A percentile compares a stretch with the other conserved stretches of the same genome.
phyloP scores from a whole-genome alignment of 1,284 basidiomycete genomes.

The Wolfiporia cocos region DNA sequence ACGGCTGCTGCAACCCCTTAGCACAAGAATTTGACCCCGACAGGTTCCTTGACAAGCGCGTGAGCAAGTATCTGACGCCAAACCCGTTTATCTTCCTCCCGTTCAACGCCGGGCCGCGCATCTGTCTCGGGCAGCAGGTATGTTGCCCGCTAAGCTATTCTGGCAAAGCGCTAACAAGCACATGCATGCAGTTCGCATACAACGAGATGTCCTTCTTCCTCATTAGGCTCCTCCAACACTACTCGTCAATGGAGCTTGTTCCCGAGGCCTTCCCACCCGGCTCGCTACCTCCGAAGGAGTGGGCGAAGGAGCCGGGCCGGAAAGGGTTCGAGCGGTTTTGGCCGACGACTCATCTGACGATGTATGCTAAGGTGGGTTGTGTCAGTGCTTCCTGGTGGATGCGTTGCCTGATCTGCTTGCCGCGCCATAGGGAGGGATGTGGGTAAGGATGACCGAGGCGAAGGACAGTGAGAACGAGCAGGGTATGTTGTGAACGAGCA shows the following conservation, averaged over 20 bases:
- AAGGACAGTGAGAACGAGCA: not conserved
- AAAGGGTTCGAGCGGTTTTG: constrained; percentile 7
- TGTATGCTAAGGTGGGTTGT: constrained; percentile 7
- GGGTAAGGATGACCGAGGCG: constrained; percentile 6
- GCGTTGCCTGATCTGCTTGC: not conserved
- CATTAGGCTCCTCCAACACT: constrained; percentile 6
- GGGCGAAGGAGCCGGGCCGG: constrained; percentile 3
- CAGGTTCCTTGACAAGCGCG: constrained; percentile 48
- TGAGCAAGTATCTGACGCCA: constrained; percentile 41
- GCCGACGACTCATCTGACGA: constrained; percentile 10
- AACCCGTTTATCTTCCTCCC: constrained; percentile 59
- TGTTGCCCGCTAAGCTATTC: not conserved
- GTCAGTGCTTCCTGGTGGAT: not conserved
- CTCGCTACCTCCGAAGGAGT: constrained; percentile 9
- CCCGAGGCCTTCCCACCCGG: constrained; percentile 5
- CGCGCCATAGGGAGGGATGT: constrained; percentile 2
- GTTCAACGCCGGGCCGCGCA: constrained; percentile 53
- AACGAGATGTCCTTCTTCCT: constrained; percentile 11
- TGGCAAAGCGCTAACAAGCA: not conserved
- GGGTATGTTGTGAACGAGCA: too few species aligned
- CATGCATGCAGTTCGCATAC: constrained; percentile 1
- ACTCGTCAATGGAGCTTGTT: constrained; percentile 14
- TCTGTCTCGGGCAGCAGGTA: constrained; percentile 56
- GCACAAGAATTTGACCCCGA: constrained; percentile 53
- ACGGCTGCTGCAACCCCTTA: constrained; percentile 14